Conservation (phyloP, 192 early-diverging fungal genomes). For the Coemansia aciculifera region DNA sequence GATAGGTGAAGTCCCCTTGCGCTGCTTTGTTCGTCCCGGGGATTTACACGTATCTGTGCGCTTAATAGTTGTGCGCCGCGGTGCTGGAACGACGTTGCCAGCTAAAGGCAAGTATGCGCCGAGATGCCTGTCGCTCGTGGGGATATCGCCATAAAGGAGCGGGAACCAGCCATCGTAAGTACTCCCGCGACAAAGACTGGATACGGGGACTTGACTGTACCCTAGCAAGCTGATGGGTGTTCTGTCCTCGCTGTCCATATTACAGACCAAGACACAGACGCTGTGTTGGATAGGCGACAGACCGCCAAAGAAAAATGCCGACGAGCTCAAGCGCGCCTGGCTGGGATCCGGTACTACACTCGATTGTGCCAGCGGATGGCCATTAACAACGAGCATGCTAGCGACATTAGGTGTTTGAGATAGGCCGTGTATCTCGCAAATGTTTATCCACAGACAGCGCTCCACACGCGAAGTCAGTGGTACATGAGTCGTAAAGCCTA, state of each 20-base stretch:
- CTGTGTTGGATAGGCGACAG: conserved; percentile 28
- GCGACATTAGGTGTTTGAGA: conserved; percentile 2
- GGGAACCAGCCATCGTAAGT: conserved; percentile 56
- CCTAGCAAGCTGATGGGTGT: conserved; percentile 23
- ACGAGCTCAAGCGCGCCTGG: conserved; percentile 10
- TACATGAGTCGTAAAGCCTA: conserved; percentile 6
- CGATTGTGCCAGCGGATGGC: conserved; percentile 30
- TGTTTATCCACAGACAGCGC: conserved; percentile 45
- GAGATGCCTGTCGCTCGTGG: conserved; percentile 6
- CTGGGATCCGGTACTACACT: conserved; percentile 12
- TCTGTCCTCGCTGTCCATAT: conserved; percentile 2
- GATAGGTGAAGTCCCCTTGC: background rate
- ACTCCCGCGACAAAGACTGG: conserved; percentile 29
- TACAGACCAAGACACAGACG: conserved; percentile 11
- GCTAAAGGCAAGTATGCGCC: conserved; percentile 28
- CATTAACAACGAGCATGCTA: conserved; percentile 31
- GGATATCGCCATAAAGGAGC: conserved; percentile 31
- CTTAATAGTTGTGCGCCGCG: background rate
- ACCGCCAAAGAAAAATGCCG: conserved; percentile 36
- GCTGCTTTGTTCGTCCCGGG: background rate
- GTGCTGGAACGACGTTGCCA: background rate
- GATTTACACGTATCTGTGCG: background rate
- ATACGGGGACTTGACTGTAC: conserved; percentile 38
- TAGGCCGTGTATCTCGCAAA: conserved; percentile 32
- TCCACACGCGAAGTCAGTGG: conserved; percentile 36